phyloP scores from a whole-genome alignment of 129 eudicot species.

The Arctium minus region DNA sequence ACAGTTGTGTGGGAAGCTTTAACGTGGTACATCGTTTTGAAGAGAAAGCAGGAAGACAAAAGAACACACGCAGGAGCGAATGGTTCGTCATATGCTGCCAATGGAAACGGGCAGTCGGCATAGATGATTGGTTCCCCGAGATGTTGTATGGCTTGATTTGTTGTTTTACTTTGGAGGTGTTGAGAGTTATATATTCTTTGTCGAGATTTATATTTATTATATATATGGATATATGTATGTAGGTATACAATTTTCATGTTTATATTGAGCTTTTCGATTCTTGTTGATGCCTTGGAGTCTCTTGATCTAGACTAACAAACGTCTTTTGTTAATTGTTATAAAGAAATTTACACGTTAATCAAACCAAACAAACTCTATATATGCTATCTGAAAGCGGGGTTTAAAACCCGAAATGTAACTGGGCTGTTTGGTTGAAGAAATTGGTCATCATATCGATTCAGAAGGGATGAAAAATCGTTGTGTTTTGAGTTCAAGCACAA shows the following conservation, averaged over 20 bases:
- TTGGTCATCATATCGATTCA: neutral
- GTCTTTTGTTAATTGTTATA: neutral
- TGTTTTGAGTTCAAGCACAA: neutral
- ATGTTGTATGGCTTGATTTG: slow-evolving; percentile 16
- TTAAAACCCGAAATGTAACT: too few species aligned
- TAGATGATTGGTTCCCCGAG: neutral
- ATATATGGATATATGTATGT: slow-evolving; percentile 15
- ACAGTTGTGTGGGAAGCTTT: slow-evolving; percentile 50
- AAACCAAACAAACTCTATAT: neutral
- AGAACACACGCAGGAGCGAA: slow-evolving; percentile 35
- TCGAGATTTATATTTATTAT: slow-evolving; percentile 18
- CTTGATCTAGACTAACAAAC: neutral
- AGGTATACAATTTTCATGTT: slow-evolving; percentile 18
- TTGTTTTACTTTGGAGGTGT: slow-evolving; percentile 1
- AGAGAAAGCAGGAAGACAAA: slow-evolving; percentile 45
- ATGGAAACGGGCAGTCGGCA: slow-evolving; percentile 29
- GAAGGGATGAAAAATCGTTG: neutral
- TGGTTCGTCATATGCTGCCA: slow-evolving; percentile 31
- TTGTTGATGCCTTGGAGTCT: neutral
- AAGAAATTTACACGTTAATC: neutral
- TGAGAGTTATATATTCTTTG: slow-evolving; percentile 13
- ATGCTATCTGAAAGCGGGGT: too few species aligned
- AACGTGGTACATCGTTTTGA: slow-evolving; percentile 66
- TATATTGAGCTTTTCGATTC: slow-evolving; percentile 3
- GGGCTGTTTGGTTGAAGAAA: neutral